Conservation (phyloP, 1,284 basidiomycete genomes). For the Pseudomicrostroma phylloplanum region DNA sequence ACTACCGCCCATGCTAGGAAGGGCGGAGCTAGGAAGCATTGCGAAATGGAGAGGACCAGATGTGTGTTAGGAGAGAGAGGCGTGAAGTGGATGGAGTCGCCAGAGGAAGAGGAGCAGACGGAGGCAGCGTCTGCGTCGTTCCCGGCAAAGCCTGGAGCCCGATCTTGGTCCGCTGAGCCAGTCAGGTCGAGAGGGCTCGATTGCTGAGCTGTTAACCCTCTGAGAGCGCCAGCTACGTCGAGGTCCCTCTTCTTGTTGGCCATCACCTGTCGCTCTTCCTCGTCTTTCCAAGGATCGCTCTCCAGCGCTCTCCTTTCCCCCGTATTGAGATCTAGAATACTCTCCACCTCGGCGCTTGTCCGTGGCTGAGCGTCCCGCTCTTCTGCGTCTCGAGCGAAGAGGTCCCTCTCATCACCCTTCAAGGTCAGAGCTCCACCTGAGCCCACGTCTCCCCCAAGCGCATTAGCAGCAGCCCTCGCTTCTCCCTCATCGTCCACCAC, state of each 20-base stretch:
- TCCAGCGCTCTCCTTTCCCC: background rate
- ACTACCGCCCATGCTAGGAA: constrained; percentile 32
- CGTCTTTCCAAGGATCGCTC: constrained; percentile 7
- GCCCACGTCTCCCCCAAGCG: constrained; percentile 21
- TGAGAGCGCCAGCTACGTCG: constrained; percentile 29
- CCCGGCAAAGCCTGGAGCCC: background rate
- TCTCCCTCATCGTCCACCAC: constrained; percentile 61
- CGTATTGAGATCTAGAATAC: background rate
- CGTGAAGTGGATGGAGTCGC: constrained; percentile 6
- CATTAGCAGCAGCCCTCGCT: constrained; percentile 51
- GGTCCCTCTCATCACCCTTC: constrained; percentile 24
- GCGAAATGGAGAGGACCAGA: constrained; percentile 27
- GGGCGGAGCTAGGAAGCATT: constrained; percentile 32
- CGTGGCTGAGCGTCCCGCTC: constrained; percentile 18
- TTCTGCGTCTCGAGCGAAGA: constrained; percentile 5
- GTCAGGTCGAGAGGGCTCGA: background rate
- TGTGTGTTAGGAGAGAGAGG: background rate
- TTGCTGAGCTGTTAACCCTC: constrained; percentile 21
- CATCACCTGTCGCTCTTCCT: constrained; percentile 13
- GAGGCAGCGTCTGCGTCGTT: background rate
- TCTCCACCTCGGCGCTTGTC: constrained; percentile 8
- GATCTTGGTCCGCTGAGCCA: background rate
- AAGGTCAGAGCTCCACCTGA: constrained; percentile 34
- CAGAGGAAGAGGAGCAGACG: background rate
- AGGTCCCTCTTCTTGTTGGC: constrained; percentile 24